These are phyloP conservation scores for Nemania sp. DNA, from an alignment of 2,329 filamentous ascomycete genomes.

Conservation along the genomic window DNA sequence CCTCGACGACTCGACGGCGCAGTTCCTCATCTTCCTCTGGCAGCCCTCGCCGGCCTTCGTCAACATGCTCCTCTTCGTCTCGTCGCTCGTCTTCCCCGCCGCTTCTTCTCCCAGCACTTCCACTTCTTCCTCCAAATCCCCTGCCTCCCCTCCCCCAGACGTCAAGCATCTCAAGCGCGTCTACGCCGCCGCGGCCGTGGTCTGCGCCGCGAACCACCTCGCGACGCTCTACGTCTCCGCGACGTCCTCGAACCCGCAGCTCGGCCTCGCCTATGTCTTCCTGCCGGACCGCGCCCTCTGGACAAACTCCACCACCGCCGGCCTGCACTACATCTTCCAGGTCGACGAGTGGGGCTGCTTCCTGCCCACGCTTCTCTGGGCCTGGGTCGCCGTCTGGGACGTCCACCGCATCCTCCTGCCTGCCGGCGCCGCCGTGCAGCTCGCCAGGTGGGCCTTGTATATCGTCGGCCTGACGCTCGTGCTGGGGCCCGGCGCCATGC, in stretches of 20 bases:
- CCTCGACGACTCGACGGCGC: constrained; percentile 23
- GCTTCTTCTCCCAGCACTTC: constrained; percentile 37
- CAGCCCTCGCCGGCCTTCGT: constrained; percentile 35
- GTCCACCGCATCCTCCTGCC: constrained; percentile 29
- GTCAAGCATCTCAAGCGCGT: constrained; percentile 36
- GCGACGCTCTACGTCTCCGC: constrained; percentile 32
- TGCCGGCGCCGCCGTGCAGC: background rate
- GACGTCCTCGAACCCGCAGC: constrained; percentile 30
- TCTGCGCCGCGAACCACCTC: constrained; percentile 31
- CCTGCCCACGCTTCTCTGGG: constrained; percentile 34
- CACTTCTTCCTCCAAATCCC: constrained; percentile 33
- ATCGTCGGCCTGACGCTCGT: constrained; percentile 29
- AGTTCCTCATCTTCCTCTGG: constrained; percentile 37
- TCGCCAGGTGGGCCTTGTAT: constrained; percentile 27
- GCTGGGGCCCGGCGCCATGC: constrained; percentile 35
- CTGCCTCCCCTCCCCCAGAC: constrained; percentile 25
- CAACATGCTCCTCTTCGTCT: constrained; percentile 31
- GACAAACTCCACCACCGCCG: constrained; percentile 31
- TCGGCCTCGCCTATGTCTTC: constrained; percentile 35
- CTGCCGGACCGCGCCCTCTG: constrained; percentile 28
- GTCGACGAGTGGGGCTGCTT: constrained; percentile 37
- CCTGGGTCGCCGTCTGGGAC: constrained; percentile 34
- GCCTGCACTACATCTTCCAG: constrained; percentile 41
- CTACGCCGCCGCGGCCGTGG: constrained; percentile 30
- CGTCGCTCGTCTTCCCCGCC: constrained; percentile 27